Evolutionary conservation across 257 asterid genomes (phyloP).

Genomic region (Solanum virginianum): DNA sequence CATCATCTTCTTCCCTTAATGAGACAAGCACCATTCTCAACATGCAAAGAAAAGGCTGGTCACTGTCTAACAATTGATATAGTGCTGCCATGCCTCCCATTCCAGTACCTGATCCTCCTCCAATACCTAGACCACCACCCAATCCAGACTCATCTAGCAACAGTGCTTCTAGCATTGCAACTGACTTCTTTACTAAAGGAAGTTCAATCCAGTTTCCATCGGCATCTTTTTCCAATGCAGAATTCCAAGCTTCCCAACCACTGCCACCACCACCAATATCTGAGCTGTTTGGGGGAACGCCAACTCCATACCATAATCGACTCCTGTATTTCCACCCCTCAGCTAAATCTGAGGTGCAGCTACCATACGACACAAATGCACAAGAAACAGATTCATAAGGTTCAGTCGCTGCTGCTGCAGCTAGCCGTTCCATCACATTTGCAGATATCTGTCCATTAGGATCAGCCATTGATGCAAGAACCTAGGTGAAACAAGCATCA

Average conservation of each 20-base stretch:
- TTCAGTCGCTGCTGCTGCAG: constrained; percentile 94
- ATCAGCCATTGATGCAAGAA: constrained; percentile 91
- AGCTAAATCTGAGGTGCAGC: constrained; percentile 70
- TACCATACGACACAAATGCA: constrained; percentile 94
- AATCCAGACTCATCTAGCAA: constrained; percentile 88
- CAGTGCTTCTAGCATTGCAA: constrained; percentile 91
- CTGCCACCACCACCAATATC: constrained; percentile 89
- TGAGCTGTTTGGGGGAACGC: constrained; percentile 43
- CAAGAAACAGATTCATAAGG: constrained; percentile 89
- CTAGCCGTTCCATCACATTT: constrained; percentile 75
- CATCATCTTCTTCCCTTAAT: constrained; percentile 89
- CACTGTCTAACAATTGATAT: constrained; percentile 93
- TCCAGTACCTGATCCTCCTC: constrained; percentile 99
- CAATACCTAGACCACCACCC: constrained; percentile 98
- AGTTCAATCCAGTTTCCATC: constrained; percentile 91
- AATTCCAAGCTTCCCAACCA: constrained; percentile 96
- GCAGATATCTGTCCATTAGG: constrained; percentile 77
- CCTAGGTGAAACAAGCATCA: constrained; percentile 28
- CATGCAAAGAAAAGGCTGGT: constrained; percentile 97
- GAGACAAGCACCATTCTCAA: constrained; percentile 96
- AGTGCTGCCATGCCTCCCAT: constrained; percentile 98
- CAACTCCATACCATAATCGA: constrained; percentile 89
- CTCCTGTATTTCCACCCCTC: constrained; percentile 99
- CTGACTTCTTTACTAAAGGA: constrained; percentile 80
- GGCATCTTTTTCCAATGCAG: constrained; percentile 75